Conservation (phyloP, 106 monocot genomes). For the Chionographis japonica region DNA sequence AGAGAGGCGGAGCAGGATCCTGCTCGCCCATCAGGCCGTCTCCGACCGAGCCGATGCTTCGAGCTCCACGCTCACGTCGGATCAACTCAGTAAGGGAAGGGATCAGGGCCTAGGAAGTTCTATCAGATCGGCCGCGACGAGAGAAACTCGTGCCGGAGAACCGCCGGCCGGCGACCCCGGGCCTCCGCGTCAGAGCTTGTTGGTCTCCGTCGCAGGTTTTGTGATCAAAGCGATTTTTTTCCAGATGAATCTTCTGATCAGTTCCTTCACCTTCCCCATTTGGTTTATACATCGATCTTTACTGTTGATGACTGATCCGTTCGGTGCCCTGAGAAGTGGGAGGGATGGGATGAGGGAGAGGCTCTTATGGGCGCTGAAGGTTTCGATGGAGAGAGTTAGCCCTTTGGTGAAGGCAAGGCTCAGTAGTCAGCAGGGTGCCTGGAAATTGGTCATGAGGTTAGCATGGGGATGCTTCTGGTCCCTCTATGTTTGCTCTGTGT, state of each 20-base stretch:
- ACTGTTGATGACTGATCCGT: constrained; percentile 47
- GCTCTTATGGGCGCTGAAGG: constrained; percentile 14
- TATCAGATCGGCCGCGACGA: background rate
- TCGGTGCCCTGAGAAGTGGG: constrained; percentile 29
- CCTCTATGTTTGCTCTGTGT: constrained; percentile 43
- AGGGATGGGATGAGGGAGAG: constrained; percentile 10
- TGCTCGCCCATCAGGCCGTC: background rate
- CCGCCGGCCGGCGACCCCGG: constrained; percentile 1
- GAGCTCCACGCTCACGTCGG: constrained; percentile 9
- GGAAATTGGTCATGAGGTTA: constrained; percentile 33
- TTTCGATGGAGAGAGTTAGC: constrained; percentile 5
- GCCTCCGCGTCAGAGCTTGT: constrained; percentile 10
- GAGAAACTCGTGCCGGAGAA: background rate
- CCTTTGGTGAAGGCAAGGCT: too few relatives aligned
- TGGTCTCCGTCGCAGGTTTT: constrained; percentile 29
- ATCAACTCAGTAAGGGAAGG: background rate
- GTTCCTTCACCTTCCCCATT: constrained; percentile 38
- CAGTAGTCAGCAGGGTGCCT: constrained; percentile 13
- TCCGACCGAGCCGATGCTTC: background rate
- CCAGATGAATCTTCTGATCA: constrained; percentile 47
- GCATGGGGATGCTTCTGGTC: constrained; percentile 64
- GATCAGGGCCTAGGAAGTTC: background rate
- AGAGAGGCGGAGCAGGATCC: background rate
- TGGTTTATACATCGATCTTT: constrained; percentile 39
- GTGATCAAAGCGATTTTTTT: constrained; percentile 58